These are phyloP conservation scores for Beta macrorhiza DNA, from an alignment of 179 eudicot genomes.

Conservation along the genomic window DNA sequence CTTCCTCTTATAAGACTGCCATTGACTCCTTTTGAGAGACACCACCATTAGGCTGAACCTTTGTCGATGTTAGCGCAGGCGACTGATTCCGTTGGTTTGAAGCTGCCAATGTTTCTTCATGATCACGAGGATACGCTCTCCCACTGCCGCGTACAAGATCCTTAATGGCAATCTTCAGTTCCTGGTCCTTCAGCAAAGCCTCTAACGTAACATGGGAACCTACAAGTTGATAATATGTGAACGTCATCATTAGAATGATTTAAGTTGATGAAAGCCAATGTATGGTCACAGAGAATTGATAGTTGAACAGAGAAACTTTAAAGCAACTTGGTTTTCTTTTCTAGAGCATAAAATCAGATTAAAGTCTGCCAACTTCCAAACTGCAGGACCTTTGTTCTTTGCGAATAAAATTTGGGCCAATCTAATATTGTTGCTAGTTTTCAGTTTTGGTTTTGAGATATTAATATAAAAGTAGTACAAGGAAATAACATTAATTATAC, in stretches of 20 bases:
- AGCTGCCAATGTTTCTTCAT: slow-evolving; percentile 27
- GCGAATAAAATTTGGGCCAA: neutral
- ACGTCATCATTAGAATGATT: neutral
- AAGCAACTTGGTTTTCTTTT: neutral
- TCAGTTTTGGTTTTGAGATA: no score
- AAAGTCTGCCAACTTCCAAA: neutral
- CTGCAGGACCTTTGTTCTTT: neutral
- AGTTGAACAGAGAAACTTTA: no score
- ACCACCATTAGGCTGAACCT: slow-evolving; percentile 25
- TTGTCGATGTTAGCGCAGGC: slow-evolving; percentile 4
- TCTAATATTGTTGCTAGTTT: no score
- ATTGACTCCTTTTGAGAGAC: slow-evolving; percentile 21
- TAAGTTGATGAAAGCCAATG: neutral
- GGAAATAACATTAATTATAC: no score
- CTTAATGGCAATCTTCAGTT: slow-evolving; percentile 58
- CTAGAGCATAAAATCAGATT: neutral
- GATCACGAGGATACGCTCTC: slow-evolving; percentile 57
- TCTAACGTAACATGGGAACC: slow-evolving; percentile 84
- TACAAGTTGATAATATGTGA: slow-evolving; percentile 17
- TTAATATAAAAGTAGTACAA: no score
- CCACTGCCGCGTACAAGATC: slow-evolving; percentile 71
- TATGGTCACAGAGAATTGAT: no score
- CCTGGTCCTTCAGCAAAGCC: slow-evolving; percentile 66
- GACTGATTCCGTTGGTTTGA: slow-evolving; percentile 21
- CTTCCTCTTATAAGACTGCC: slow-evolving; percentile 2